Evolutionary conservation across 805 yeast species (phyloP), one percentile per base, ranked within the genome.

Genomic region (Vanderwaltozyma yarrowii): DNA sequence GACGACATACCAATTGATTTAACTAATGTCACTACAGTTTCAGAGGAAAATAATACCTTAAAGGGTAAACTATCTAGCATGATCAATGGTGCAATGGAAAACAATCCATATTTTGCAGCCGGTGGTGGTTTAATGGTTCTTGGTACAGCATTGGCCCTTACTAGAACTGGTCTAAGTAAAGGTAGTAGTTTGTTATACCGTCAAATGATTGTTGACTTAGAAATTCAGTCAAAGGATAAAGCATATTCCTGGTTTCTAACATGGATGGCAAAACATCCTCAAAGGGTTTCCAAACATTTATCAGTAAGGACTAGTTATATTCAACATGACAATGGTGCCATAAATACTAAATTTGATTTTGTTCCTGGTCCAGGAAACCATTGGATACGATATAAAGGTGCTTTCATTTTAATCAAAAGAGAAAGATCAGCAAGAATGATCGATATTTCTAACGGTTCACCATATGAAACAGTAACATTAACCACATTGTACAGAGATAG

Each of bases 281-380:
- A 76, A 43, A 65, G 95, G 39, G 65, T 74, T 21, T 80, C 89
- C 12, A 70, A 96, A 47, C 96, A 92, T 58, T 62, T 92, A 38
- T 78, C 94, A 38, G 97, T 92, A 13, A 94, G 86, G 50, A 92
- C 98, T 4, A 75, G 72, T 46, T 87, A 70, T 60, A 66, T 77
- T 12, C 95, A 87, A 58, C 96, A 88, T 61, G 94, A 86, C 49
- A 89, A 89, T 54, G 97, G 97, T 0, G 75, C 94, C 2, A 84
- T 87, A 2, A 70, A 80, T 9, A 86, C 98, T 3, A 82, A 78
- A 41, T 88, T 92, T 58, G 76, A 86, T 33, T 73, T 92, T 39
- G 96, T 92, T 13, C 98, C 98, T 0, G 98, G 98, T 17, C 96
- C 96, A 0, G 98, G 98, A 3, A 83, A 80, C 49, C 98, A 92